Evolutionary conservation across 2,329 filamentous ascomycete genomes (phyloP).

Genomic region (Mollisiaceae sp.): DNA sequence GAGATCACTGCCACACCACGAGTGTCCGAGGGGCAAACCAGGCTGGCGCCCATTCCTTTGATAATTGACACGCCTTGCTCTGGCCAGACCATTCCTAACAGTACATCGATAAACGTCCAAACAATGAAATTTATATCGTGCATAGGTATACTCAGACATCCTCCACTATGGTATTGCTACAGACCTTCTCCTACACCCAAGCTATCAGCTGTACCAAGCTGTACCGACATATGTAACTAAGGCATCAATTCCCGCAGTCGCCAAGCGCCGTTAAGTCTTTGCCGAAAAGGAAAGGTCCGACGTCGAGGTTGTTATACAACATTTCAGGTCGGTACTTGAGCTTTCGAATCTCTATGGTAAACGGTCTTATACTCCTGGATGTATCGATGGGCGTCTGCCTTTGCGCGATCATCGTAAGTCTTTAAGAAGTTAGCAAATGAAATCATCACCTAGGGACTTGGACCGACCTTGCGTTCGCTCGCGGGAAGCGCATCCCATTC

Average conservation of each 20-base stretch:
- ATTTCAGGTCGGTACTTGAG: background rate
- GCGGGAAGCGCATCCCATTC: constrained; percentile 55
- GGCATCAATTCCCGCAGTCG: background rate
- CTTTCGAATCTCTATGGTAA: constrained; percentile 22
- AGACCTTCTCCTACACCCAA: background rate
- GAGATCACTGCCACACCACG: background rate
- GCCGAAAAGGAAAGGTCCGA: background rate
- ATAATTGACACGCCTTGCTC: background rate
- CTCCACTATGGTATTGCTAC: constrained; percentile 8
- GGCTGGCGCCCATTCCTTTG: background rate
- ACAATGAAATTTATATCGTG: background rate
- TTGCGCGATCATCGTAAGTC: constrained; percentile 38
- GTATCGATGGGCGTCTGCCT: constrained; percentile 39
- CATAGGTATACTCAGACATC: constrained; percentile 12
- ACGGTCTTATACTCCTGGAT: constrained; percentile 40
- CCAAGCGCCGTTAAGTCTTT: constrained; percentile 1
- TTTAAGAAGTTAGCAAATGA: constrained; percentile 29
- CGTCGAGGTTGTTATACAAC: background rate
- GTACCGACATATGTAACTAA: background rate
- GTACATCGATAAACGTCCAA: constrained; percentile 8
- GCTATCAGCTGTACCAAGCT: background rate
- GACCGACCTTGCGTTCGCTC: constrained; percentile 50
- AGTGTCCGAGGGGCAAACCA: background rate
- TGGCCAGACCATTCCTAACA: background rate
- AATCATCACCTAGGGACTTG: background rate